Percentiles rank a stretch among this genome's conserved stretches.
phyloP scores from a whole-genome alignment of 495 filamentous ascomycete genomes.

The Lichina pygmaea region DNA sequence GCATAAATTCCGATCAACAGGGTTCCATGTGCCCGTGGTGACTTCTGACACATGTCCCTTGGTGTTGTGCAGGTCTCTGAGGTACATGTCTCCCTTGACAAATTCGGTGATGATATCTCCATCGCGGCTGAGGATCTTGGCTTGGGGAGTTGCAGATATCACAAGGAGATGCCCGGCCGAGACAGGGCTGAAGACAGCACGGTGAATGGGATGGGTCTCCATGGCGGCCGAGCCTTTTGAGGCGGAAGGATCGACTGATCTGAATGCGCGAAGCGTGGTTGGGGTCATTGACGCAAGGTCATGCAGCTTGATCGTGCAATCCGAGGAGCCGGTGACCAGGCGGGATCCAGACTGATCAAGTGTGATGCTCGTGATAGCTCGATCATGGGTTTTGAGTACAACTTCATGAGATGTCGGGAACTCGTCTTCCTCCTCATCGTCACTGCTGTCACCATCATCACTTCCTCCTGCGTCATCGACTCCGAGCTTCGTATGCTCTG shows the following conservation, averaged over 20 bases:
- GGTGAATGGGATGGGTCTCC: conserved; percentile 71
- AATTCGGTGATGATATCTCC: conserved; percentile 67
- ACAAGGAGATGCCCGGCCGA: conserved; percentile 64
- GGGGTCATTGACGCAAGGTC: conserved; percentile 92
- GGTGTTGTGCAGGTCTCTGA: conserved; percentile 86
- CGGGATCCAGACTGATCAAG: conserved; percentile 67
- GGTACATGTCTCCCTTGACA: conserved; percentile 92
- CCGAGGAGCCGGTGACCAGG: conserved; percentile 66
- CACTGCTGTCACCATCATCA: conserved; percentile 27
- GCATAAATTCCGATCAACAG: conserved; percentile 51
- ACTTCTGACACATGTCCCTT: conserved; percentile 88
- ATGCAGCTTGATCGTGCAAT: conserved; percentile 76
- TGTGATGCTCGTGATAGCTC: conserved; percentile 57
- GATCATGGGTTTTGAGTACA: conserved; percentile 72
- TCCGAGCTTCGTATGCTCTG: conserved; percentile 20
- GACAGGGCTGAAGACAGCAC: conserved; percentile 61
- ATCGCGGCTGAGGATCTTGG: conserved; percentile 69
- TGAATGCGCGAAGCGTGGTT: conserved; percentile 79
- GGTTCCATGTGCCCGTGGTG: conserved; percentile 68
- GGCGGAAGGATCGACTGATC: conserved; percentile 62
- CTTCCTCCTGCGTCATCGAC: conserved; percentile 22
- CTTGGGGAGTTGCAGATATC: conserved; percentile 63
- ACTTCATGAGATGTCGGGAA: conserved; percentile 88
- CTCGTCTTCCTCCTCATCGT: conserved; percentile 57
- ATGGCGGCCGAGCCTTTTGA: conserved; percentile 42